Evolutionary conservation across 176 grass and related monocot species (phyloP).

Genomic region (Phyllostachys edulis): DNA sequence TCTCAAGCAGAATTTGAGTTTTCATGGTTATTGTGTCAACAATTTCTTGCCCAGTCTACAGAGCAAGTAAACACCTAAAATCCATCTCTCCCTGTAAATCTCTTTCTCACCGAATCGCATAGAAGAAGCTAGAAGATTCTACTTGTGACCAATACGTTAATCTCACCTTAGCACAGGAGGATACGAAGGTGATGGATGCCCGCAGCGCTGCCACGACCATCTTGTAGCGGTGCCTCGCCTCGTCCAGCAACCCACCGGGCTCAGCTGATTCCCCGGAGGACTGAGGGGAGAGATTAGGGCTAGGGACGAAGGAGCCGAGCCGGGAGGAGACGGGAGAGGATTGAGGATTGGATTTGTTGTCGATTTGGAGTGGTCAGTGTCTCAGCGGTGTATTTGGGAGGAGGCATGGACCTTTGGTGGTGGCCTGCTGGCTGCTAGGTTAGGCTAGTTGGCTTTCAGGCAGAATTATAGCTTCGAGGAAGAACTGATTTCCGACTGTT

Average conservation of each 20-base stretch:
- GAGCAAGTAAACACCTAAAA: not conserved
- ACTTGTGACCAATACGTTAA: too few relatives aligned
- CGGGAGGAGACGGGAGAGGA: too few relatives aligned
- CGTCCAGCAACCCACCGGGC: conserved; percentile 58
- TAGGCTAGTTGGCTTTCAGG: too few relatives aligned
- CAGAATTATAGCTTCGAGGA: too few relatives aligned
- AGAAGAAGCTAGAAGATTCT: not conserved
- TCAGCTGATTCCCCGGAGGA: not conserved
- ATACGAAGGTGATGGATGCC: conserved; percentile 46
- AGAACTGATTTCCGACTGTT: too few relatives aligned
- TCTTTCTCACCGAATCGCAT: not conserved
- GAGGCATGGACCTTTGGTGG: too few relatives aligned
- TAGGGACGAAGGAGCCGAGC: too few relatives aligned
- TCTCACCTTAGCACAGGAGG: conserved; percentile 43
- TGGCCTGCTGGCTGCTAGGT: too few relatives aligned
- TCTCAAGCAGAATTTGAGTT: not conserved
- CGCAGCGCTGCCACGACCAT: conserved; percentile 46
- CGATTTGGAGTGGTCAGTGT: too few relatives aligned
- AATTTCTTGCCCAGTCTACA: not conserved
- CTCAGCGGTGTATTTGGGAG: too few relatives aligned
- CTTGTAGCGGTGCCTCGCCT: conserved; percentile 70
- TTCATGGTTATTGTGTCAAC: not conserved
- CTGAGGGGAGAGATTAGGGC: too few relatives aligned
- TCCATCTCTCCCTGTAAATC: not conserved
- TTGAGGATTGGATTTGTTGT: too few relatives aligned